Conservation (phyloP, 768 basidiomycete species). For the Termitomyces sp. region DNA sequence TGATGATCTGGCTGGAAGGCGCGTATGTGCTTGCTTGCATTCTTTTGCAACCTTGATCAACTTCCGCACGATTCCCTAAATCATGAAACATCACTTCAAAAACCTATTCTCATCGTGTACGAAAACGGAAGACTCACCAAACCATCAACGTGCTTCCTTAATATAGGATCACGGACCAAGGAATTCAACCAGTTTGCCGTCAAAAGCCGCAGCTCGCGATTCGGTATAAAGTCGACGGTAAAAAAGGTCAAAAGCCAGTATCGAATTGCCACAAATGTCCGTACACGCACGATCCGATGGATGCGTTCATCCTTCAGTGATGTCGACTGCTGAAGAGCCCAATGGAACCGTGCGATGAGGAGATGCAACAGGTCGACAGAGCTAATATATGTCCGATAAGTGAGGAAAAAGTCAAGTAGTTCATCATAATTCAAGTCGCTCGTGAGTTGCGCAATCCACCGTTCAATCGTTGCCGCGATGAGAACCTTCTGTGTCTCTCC, state of each 20-base stretch:
- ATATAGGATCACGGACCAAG: conserved; percentile 67
- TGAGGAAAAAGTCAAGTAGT: conserved; percentile 87
- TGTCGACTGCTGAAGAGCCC: conserved; percentile 62
- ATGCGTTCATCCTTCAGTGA: conserved; percentile 65
- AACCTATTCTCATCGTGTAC: not conserved
- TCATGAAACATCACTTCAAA: conserved; percentile 6
- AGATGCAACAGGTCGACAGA: conserved; percentile 79
- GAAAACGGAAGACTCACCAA: conserved; percentile 45
- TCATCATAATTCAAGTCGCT: conserved; percentile 86
- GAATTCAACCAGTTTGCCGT: conserved; percentile 82
- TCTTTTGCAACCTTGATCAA: conserved; percentile 83
- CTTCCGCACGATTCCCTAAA: conserved; percentile 75
- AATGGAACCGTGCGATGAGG: conserved; percentile 85
- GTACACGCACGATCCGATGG: conserved; percentile 76
- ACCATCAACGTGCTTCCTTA: conserved; percentile 67
- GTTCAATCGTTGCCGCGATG: conserved; percentile 89
- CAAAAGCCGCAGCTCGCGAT: conserved; percentile 69
- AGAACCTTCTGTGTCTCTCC: conserved; percentile 49
- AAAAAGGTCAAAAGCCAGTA: conserved; percentile 94
- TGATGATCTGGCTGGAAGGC: conserved; percentile 30
- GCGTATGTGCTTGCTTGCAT: conserved; percentile 68
- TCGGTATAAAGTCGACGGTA: conserved; percentile 81
- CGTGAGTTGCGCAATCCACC: conserved; percentile 91
- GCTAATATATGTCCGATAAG: conserved; percentile 82
- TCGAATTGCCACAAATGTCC: conserved; percentile 87